phyloP scores from a whole-genome alignment of 2,329 filamentous ascomycete genomes.

The Metarhizium brunneum region DNA sequence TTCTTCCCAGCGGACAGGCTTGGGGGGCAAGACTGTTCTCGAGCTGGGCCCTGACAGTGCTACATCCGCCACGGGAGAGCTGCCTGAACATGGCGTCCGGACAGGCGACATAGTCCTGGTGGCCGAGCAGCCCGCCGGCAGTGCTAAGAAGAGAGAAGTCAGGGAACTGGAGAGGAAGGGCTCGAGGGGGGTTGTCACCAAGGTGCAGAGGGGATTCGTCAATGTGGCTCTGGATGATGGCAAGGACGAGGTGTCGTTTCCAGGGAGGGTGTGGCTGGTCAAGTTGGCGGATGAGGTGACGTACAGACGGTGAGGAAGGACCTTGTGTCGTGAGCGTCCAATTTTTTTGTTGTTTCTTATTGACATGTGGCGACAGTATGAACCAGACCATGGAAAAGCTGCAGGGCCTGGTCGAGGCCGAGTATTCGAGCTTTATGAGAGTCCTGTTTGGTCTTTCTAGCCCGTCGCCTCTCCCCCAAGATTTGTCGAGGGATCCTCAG shows the following conservation, averaged over 20 bases:
- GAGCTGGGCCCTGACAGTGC: conserved; percentile 72
- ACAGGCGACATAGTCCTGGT: conserved; percentile 71
- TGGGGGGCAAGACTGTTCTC: conserved; percentile 84
- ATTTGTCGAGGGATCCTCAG: conserved; percentile 33
- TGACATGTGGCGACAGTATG: conserved; percentile 38
- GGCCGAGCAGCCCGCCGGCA: conserved; percentile 64
- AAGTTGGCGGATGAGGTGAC: conserved; percentile 63
- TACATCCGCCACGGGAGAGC: conserved; percentile 40
- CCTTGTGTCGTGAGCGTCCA: not conserved
- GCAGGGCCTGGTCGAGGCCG: conserved; percentile 45
- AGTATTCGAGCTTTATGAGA: conserved; percentile 50
- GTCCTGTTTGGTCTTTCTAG: conserved; percentile 52
- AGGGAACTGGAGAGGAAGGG: conserved; percentile 61
- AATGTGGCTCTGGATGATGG: conserved; percentile 63
- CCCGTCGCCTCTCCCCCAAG: conserved; percentile 36
- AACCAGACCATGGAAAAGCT: conserved; percentile 52
- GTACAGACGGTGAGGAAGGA: conserved; percentile 39
- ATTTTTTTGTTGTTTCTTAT: not conserved
- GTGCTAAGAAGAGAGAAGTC: conserved; percentile 63
- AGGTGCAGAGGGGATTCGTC: conserved; percentile 47
- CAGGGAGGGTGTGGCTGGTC: conserved; percentile 51
- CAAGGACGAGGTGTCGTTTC: conserved; percentile 34
- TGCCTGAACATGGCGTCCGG: conserved; percentile 68
- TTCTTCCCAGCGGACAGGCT: conserved; percentile 70
- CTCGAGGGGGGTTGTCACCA: conserved; percentile 60